These are phyloP conservation scores for Fusarium vanettenii DNA, from an alignment of 2,329 filamentous ascomycete genomes.

Conservation along the genomic window DNA sequence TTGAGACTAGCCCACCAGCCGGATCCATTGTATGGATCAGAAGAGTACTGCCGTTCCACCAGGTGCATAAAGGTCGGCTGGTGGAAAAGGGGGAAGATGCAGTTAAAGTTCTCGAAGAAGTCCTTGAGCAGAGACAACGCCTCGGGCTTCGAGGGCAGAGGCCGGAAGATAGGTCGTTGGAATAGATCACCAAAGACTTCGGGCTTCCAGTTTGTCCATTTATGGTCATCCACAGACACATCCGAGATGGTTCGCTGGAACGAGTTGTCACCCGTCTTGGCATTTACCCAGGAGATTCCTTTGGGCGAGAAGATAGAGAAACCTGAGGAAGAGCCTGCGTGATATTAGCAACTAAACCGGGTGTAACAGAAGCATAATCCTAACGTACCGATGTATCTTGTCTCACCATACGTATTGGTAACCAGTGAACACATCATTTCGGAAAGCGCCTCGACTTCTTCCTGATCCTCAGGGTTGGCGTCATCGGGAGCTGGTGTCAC, in stretches of 20 bases:
- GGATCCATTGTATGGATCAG: constrained; percentile 91
- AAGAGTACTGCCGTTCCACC: constrained; percentile 92
- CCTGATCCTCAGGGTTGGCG: constrained; percentile 46
- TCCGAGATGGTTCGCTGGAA: constrained; percentile 96
- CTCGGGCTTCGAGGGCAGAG: constrained; percentile 86
- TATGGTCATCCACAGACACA: constrained; percentile 91
- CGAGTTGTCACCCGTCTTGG: constrained; percentile 94
- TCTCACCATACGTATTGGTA: constrained; percentile 94
- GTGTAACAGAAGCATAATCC: neutral
- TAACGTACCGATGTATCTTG: constrained; percentile 86
- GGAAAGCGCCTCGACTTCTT: constrained; percentile 87
- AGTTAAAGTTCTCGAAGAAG: constrained; percentile 99
- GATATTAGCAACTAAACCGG: constrained; percentile 10
- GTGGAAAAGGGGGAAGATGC: constrained; percentile 97
- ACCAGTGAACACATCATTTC: constrained; percentile 99
- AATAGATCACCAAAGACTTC: constrained; percentile 96
- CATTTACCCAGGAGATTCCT: constrained; percentile 98
- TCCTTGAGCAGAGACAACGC: constrained; percentile 89
- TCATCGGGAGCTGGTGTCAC: constrained; percentile 36
- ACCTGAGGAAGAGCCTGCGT: constrained; percentile 89
- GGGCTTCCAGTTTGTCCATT: constrained; percentile 98
- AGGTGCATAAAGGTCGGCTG: constrained; percentile 99
- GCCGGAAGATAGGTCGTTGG: constrained; percentile 83
- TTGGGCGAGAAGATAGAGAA: constrained; percentile 99
- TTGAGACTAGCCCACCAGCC: constrained; percentile 99